Evolutionary conservation across 176 grass and related monocot genomes (phyloP), one percentile per base, ranked within the genome.

Genomic region (Elaeis guineensis): DNA sequence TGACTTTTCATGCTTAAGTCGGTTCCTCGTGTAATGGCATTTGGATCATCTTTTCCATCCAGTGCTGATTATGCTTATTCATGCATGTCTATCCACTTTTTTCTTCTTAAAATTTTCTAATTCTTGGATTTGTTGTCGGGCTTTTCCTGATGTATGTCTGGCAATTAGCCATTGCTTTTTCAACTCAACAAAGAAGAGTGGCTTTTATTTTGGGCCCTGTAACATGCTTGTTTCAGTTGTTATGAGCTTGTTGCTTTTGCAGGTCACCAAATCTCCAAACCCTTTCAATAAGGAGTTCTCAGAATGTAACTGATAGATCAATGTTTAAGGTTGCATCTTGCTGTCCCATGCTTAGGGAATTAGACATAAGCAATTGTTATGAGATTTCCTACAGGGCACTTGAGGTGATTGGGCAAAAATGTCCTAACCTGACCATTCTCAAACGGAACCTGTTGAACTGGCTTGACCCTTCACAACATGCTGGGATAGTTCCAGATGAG

Each of bases 341-440:
- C 59, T 92, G 93, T 44, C 66, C 17, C 23, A 70, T 83, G 63
- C 84, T 97, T 29, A 69, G 65, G 17, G 84, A 97, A 73, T 77
- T 92, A 69, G 93, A 85, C 66, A 83, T 97, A 54, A 91, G 93
- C 87, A 85, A 91, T 62, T 91, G 87, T 63, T 83, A 91, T 50
- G 81, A 91, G 53, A 74, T 91, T 57, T 85, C 93, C 51, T 89
- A 76, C 73, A 81, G 72, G 24, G 80, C 93, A 30, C 68, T 97
- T 4, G 78, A 97, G 53, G n/a, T 78, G 20, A 97, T 92, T 58
- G 87, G 93, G 17, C 76, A 78, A 51, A 92, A 70, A 57, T 98
- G 87, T 70, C 63, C 74, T 5, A 89, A 92, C 72, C 69, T 98
- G 19, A 76, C 2, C 12, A 64, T 82, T 49, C 70, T 97, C 16